Evolutionary conservation across 768 basidiomycete species (phyloP), one percentile per base, ranked within the genome.

Genomic region (Pleurotus tuber-regium): DNA sequence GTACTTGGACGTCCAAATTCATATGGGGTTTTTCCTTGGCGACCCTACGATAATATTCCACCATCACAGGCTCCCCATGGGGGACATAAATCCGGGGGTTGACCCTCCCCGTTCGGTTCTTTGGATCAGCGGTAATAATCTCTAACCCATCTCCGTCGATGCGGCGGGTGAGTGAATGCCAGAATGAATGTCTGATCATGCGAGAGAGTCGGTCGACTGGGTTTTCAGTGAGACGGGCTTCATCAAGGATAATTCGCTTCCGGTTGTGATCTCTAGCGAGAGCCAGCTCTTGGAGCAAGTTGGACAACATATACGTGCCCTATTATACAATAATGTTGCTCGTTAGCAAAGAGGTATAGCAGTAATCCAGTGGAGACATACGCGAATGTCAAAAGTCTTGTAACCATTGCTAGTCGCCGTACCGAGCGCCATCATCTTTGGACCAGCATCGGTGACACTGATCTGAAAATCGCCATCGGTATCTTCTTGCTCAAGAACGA

Each of bases 261-360:
- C 94, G 79, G 56, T 89, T 87, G 68, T 96, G 94, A 64, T 98
- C 96, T 7, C 92, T 84, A 4, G 97, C 96, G 18, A 98, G 83
- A 2, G 96, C 96, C 41, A 99, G 86, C 66, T 99, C 96, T 75
- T 99, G 96, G n/a, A 99, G 78, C 21, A 99, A 82, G 69, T 98
- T 98, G 10, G 96, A 98, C 40, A 99, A 77, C 96, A 98, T 98
- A 70, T 98, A 99, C n/a, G 89, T 98, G 35, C 97, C 96, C 88
- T 95, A 14, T 38, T 4, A 63, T 23, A 21, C 12, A 61, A 48
- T 54, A 11, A 56, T 21, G 44, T 46, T 23, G 56, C 47, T 58
- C 52, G 43, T 55, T 51, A 53, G 42, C 38, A 50, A 18, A 29
- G 14, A 54, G 12, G 18, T 16, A 26, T 46, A 23, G n/a, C 24